Evolutionary conservation across 148 eudicot species (phyloP), one percentile per base, ranked within the genome.

Genomic region (Fagopyrum tataricum): DNA sequence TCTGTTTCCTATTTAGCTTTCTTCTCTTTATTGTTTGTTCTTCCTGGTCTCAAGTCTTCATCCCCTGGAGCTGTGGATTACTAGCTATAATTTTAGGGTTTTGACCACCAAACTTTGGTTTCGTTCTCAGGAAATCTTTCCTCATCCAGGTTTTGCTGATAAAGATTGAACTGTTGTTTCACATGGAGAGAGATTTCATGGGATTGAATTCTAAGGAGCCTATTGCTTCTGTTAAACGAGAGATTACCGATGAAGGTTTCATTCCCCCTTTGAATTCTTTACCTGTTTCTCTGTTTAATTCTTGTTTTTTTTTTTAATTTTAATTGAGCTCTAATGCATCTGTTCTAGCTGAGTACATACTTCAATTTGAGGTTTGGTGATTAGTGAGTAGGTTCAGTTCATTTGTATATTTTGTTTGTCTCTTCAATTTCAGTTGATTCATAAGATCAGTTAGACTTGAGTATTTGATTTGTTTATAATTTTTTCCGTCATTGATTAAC

Each of bases 131-230:
- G 5, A 24, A 61, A 40, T 17, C 15, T 61, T 26, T 61, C 26
- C 17, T 61, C 41, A 26, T 55, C 58, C 58, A 53, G 53, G 18
- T 48, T 4, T 48, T 31, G 37, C 37, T 31, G 37, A 31, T 31
- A 1, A 53, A 53, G 64, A 58, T 61, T 61, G 1, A 1, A 46
- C 0, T 31, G 18, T 64, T 37, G 43, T 37, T 64, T 37, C 43
- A 70, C 20, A 70, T 70, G 72, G 72, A 70, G 52, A 70, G 72
- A 70, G 72, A 70, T 70, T 70, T 70, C 72, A 70, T 70, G 72
- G 72, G 72, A 42, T 70, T 70, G 72, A 70, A 70, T 44, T 70
- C 72, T 31, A 46, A 43, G 51, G 72, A 70, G 37, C 49, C 72
- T 7, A 18, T 70, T 49, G 48, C 72, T 23, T 23, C 48, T 37